Conservation (phyloP, 2,329 filamentous ascomycete species). For the Ceratocystis colombiana region DNA sequence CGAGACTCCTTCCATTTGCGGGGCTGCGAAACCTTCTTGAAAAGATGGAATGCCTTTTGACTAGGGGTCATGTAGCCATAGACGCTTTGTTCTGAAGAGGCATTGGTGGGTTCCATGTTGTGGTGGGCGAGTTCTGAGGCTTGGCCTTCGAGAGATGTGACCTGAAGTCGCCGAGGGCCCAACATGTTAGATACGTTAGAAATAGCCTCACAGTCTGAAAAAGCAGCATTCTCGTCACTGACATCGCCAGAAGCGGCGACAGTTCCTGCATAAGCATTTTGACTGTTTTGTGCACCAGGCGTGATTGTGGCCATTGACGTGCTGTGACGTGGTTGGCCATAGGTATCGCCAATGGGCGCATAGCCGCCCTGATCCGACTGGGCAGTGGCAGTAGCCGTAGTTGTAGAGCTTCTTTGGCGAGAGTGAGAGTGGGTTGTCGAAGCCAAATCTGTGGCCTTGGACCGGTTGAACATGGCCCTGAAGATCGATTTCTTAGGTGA, state of each 20-base stretch:
- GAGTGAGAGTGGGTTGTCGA: conserved; percentile 19
- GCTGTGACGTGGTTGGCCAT: conserved; percentile 12
- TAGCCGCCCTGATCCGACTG: neutral
- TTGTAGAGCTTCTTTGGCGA: conserved; percentile 24
- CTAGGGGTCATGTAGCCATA: conserved; percentile 25
- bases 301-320: conserved; percentile 3
- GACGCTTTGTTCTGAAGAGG: conserved; percentile 23
- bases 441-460: conserved; percentile 19
- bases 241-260: neutral
- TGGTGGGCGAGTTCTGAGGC: conserved; percentile 23
- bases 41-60: conserved; percentile 23
- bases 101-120: conserved; percentile 23
- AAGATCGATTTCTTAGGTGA: conserved; percentile 24
- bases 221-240: neutral
- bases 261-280: neutral
- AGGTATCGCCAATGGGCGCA: neutral
- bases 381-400: conserved; percentile 10
- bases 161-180: conserved; percentile 16
- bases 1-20: conserved; percentile 23
- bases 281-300: neutral
- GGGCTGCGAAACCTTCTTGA: conserved; percentile 24
- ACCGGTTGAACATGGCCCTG: conserved; percentile 22
- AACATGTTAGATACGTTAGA: conserved; percentile 13
- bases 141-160: conserved; percentile 23
- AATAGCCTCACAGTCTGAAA: neutral